Conservation (phyloP, 2,329 filamentous ascomycete species). For the Fusarium falciforme region DNA sequence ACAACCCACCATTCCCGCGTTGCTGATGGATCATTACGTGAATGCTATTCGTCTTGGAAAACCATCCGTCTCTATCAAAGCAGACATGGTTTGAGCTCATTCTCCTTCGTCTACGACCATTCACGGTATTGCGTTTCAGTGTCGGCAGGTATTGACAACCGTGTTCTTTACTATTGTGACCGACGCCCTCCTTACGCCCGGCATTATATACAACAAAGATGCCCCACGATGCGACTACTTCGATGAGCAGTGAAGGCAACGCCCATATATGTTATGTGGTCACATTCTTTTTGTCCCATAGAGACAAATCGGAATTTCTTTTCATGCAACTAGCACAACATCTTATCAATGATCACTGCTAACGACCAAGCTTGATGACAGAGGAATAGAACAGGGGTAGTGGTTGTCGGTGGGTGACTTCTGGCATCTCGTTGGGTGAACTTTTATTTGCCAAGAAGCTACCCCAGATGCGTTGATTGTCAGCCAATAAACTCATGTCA, state of each 20-base stretch:
- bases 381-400: not conserved
- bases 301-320: not conserved
- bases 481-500: not conserved
- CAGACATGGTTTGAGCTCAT: not conserved
- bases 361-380: not conserved
- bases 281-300: not conserved
- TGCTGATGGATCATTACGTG: too few relatives aligned
- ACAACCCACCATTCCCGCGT: too few relatives aligned
- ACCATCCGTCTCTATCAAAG: not conserved
- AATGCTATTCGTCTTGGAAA: too few relatives aligned
- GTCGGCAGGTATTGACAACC: not conserved
- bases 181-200: not conserved
- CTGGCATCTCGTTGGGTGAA: not conserved
- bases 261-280: not conserved
- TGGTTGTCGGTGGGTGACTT: not conserved
- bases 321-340: not conserved
- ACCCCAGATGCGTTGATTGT: not conserved
- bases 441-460: not conserved
- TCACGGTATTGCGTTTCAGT: not conserved
- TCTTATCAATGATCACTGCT: not conserved
- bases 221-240: not conserved
- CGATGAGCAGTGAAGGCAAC: not conserved
- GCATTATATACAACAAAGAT: not conserved
- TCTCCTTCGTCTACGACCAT: not conserved
- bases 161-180: not conserved